Percentiles rank a stretch among this genome's conserved stretches.
These are phyloP conservation scores for Phytophthora capsici DNA, from an alignment of 352 stramenopile genomes.

Conservation along the genomic window DNA sequence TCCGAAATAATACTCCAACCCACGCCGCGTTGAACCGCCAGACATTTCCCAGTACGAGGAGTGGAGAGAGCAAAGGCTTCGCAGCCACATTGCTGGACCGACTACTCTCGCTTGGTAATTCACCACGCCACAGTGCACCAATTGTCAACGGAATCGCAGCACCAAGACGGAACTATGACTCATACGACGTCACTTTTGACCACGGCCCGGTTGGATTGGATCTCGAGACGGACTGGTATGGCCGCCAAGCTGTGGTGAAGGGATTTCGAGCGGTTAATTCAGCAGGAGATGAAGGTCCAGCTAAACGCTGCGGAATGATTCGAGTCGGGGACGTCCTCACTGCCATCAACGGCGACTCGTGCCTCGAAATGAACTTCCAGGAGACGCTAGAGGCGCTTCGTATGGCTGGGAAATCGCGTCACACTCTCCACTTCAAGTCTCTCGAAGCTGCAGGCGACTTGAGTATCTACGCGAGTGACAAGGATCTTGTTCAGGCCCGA, in stretches of 20 bases:
- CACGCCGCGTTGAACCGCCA: conserved; percentile 25
- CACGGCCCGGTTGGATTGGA: conserved; percentile 67
- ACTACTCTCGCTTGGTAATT: conserved; percentile 18
- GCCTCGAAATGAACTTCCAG: conserved; percentile 70
- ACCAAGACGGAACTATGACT: conserved; percentile 58
- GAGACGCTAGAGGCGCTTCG: conserved; percentile 60
- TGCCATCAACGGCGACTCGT: conserved; percentile 74
- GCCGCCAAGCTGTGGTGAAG: conserved; percentile 74
- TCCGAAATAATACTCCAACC: conserved; percentile 34
- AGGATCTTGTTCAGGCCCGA: conserved; percentile 69
- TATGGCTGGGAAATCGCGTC: conserved; percentile 42
- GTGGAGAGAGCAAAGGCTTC: conserved; percentile 26
- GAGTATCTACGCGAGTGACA: conserved; percentile 67
- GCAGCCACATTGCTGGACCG: conserved; percentile 16
- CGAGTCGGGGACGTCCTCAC: conserved; percentile 77
- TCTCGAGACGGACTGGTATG: conserved; percentile 82
- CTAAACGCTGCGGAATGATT: conserved; percentile 67
- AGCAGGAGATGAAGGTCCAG: conserved; percentile 52
- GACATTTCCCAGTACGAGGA: conserved; percentile 9
- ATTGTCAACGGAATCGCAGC: not conserved
- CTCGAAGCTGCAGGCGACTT: conserved; percentile 69
- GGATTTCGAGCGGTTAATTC: conserved; percentile 62
- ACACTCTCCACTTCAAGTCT: conserved; percentile 81
- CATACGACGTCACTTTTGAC: conserved; percentile 74
- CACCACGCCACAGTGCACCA: conserved; percentile 13